Base-by-base conservation (phyloP, 441 rosid genomes). In the Breynia disticha region DNA sequence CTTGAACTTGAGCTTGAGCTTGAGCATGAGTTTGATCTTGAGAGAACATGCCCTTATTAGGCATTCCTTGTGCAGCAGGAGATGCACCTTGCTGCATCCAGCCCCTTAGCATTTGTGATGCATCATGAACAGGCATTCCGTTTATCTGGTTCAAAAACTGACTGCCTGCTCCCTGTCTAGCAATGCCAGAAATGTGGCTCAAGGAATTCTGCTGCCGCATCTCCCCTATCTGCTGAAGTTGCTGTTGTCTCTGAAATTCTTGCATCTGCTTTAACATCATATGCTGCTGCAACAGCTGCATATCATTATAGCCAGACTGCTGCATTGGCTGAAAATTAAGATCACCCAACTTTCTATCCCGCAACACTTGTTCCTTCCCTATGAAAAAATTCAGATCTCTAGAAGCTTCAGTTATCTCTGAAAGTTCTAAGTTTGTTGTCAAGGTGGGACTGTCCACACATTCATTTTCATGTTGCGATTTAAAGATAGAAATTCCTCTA, bases 201-300 rank as follows among this genome's bases (percentile, higher is more conserved):
- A 63, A 16, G 42, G 88, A 70, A 71, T 62, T 74, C 56, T 67
- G 59, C 62, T 75, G 86, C 66, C 81, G 72, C 55, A 67, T 61
- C 56, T 78, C 71, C 56, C 77, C 80, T 48, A 67, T 74, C 71
- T 66, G 79, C 62, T 73, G 59, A 48, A 74, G 84, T 53, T 79
- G 80, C 71, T 79, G 77, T 79, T 82, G 95, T 66, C 86, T 76
- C 65, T 85, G 93, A 53, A 73, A 59, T 44, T 87, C 88, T 58
- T 77, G 86, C 68, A 87, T 68, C 71, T 87, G 86, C 70, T 73
- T 85, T 43, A 75, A 54, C 73, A 85, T 75, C 52, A 73, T 61
- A 54, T 85, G 85, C 55, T 87, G 82, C 61, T 87, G 95, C 24
- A 85, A 57, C 11, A 85, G 69, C 67, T 80, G 93, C 87, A 85